Evolutionary conservation across 73 alveolate species (phyloP), one percentile per base, ranked within the genome.

Genomic region (Paramecium pentaurelia): DNA sequence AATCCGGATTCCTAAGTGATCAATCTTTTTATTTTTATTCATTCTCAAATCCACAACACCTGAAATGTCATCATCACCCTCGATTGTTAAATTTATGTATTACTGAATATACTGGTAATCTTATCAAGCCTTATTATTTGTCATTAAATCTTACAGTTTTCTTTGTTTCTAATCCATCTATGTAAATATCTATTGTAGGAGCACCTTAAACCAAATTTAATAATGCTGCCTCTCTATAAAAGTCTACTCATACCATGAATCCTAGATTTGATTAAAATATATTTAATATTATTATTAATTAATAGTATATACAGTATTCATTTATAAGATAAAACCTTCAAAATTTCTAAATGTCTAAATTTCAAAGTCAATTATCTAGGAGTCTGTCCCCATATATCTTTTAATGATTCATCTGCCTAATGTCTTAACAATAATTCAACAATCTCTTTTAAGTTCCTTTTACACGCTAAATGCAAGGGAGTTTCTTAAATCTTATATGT

Each of bases 1-100:
- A 30, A 89, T 49, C 6, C 94, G 28, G 3, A 89, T 71, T 8
- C 92, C 86, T 58, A 34, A 47, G 51, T 89, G 94, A 22, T 71
- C 92, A 64, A 71, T 37, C 20, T 71, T 71, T 60, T 71, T 89
- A 70, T 47, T 83, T 60, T 89, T 80, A 25, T 45, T 89, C 58
- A 89, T 22, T 32, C 36, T 70, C 25, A 71, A 36, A 38, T 89
- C 94, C 0, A 89, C 77, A 8, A 47, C 40, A 45, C 94, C 92
- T 27, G 86, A 45, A 14, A 89, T 89, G n/a, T 89, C 94, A 47
- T 89, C 94, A 18, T 89, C 94, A 25, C 92, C 94, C 94, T 89
- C 10, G 38, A 27, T n/a, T n/a, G 6, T 70, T 27, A 32, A 47
- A 37, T 14, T 45, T 42, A 59, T 16, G 12, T 18, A 16, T 54